phyloP scores from a whole-genome alignment of 2,329 filamentous ascomycete species.

The Knufia fluminis region DNA sequence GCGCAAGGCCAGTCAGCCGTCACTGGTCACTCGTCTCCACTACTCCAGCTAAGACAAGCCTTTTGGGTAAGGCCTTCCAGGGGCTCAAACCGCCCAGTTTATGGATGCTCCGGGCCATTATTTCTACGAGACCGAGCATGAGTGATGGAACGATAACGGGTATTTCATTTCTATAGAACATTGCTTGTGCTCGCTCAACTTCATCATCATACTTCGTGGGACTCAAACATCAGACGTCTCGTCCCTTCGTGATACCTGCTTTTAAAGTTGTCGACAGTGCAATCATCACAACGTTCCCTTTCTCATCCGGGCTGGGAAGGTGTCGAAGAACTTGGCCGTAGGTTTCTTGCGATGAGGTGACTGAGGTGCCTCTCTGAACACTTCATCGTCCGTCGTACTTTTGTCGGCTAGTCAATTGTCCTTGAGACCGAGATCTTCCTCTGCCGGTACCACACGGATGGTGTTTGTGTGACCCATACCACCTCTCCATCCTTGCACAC shows the following conservation, averaged over 20 bases:
- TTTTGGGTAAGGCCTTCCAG: not conserved
- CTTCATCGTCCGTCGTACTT: conserved; percentile 1
- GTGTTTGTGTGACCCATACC: conserved; percentile 63
- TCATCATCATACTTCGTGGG: conserved; percentile 3
- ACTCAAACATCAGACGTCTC: not conserved
- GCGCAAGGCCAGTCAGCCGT: conserved; percentile 3
- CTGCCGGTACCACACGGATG: conserved; percentile 42
- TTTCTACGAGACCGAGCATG: not conserved
- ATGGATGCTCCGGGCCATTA: too few species aligned
- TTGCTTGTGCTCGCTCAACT: not conserved
- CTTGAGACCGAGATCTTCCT: conserved; percentile 27
- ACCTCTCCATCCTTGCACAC: conserved; percentile 60
- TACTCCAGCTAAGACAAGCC: not conserved
- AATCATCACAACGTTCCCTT: conserved; percentile 5
- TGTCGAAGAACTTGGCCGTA: conserved; percentile 4
- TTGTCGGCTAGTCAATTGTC: conserved; percentile 18
- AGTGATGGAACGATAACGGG: not conserved
- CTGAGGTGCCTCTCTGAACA: conserved; percentile 3
- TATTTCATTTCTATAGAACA: not conserved
- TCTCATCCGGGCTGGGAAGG: conserved; percentile 6
- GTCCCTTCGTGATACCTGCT: not conserved
- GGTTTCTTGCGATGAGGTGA: conserved; percentile 6
- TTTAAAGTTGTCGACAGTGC: not conserved
- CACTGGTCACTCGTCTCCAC: not conserved
- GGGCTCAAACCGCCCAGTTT: not conserved